Evolutionary conservation across 164 flowering plant species (phyloP).

Genomic region (Sextonia rubra): DNA sequence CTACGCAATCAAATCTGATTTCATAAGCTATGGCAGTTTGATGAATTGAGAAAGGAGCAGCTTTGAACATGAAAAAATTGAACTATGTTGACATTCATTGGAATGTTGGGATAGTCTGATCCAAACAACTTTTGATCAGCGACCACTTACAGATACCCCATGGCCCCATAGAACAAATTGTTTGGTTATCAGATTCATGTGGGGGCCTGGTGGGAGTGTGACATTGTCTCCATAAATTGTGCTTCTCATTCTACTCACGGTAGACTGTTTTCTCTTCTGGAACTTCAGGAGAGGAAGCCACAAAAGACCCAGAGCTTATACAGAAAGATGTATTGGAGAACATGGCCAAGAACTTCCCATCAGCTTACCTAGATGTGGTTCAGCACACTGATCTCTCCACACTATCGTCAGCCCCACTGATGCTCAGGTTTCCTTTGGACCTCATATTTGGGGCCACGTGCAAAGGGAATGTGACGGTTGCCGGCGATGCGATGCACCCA

Average conservation of each 20-base stretch:
- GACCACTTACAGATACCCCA: too few species aligned
- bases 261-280: too few species aligned
- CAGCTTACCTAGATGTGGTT: conserved; percentile 15
- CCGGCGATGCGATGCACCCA: conserved; percentile 54
- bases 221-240: background rate
- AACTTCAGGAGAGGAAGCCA: background rate
- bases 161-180: background rate
- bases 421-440: conserved; percentile 37
- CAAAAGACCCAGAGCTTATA: conserved; percentile 15
- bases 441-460: conserved; percentile 22
- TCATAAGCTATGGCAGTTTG: too few species aligned
- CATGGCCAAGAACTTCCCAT: conserved; percentile 18
- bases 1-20: too few species aligned
- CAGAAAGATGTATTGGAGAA: conserved; percentile 17
- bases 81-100: too few species aligned
- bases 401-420: conserved; percentile 25
- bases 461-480: conserved; percentile 30
- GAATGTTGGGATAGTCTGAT: too few species aligned
- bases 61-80: too few species aligned
- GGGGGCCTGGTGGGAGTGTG: background rate
- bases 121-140: too few species aligned
- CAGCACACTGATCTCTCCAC: conserved; percentile 17
- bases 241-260: background rate
- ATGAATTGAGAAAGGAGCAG: too few species aligned
- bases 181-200: background rate